Conservation (phyloP, 768 basidiomycete genomes). For the Russula lepida region DNA sequence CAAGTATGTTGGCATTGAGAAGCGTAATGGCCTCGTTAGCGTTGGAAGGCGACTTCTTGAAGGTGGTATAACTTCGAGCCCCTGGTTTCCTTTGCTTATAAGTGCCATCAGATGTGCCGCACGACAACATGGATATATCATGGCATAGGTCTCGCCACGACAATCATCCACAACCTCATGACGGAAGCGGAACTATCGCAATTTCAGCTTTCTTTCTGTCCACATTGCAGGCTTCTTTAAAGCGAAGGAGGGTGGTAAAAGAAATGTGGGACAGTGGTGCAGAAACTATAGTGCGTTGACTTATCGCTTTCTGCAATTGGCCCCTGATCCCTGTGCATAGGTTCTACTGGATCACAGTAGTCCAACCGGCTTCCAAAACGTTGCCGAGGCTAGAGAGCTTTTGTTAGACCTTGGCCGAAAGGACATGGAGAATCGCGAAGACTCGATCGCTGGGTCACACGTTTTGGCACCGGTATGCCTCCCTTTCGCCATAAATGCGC, state of each 20-base stretch:
- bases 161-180: conserved; percentile 32
- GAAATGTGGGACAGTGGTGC: conserved; percentile 93
- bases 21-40: conserved; percentile 56
- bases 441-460: conserved; percentile 50
- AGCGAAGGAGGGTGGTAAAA: conserved; percentile 59
- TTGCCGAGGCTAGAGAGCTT: conserved; percentile 71
- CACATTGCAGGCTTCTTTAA: conserved; percentile 51
- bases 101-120: conserved; percentile 35
- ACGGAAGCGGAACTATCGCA: conserved; percentile 52
- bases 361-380: conserved; percentile 60
- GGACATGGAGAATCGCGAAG: conserved; percentile 42
- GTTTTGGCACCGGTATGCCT: conserved; percentile 79
- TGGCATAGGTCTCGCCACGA: conserved; percentile 52
- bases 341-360: conserved; percentile 83
- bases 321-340: conserved; percentile 30
- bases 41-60: conserved; percentile 59
- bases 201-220: conserved; percentile 83
- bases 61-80: conserved; percentile 32
- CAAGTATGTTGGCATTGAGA: conserved; percentile 71
- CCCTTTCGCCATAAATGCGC: conserved; percentile 1
- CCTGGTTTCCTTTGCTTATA: conserved; percentile 11
- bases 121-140: conserved; percentile 36
- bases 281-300: conserved; percentile 54
- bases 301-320: neutral
- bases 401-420: conserved; percentile 56